A percentile compares a stretch with the other conserved stretches of the same genome.
phyloP scores from a whole-genome alignment of 2,329 filamentous ascomycete genomes.

The Colletotrichum shisoi region DNA sequence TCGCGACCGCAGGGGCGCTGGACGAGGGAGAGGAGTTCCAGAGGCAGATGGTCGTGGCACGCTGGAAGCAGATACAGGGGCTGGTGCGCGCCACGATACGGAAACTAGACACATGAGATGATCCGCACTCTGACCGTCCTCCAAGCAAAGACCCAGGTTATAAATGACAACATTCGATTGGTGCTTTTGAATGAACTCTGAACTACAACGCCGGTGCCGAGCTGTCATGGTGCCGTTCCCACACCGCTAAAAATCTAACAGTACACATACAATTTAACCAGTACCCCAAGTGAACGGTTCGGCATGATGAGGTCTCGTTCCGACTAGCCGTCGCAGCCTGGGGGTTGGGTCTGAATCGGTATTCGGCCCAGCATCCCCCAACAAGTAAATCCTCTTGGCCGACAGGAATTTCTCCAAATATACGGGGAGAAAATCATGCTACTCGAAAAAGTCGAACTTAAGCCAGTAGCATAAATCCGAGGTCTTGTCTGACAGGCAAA shows the following conservation, averaged over 20 bases:
- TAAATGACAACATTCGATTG: neutral
- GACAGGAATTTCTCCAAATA: neutral
- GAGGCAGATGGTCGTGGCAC: constrained; percentile 49
- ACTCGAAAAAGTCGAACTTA: neutral
- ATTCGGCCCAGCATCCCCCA: neutral
- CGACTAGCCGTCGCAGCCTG: constrained; percentile 1
- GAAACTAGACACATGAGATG: constrained; percentile 34
- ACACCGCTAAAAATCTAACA: constrained; percentile 31
- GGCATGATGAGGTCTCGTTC: neutral
- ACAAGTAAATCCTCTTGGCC: neutral
- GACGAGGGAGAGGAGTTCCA: constrained; percentile 48
- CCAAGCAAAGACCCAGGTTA: constrained; percentile 2
- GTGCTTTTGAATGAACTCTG: constrained; percentile 16
- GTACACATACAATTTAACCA: constrained; percentile 26
- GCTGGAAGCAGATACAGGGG: constrained; percentile 55
- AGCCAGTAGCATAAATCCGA: neutral
- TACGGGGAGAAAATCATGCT: neutral
- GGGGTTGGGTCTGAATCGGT: neutral
- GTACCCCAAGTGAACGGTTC: constrained; percentile 1
- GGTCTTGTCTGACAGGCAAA: too few relatives aligned
- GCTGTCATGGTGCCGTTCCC: constrained; percentile 7
- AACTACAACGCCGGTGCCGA: constrained; percentile 33
- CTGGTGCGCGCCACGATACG: constrained; percentile 51
- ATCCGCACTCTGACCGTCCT: neutral
- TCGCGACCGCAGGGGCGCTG: constrained; percentile 46